Conservation (phyloP, 345 rosid genomes). For the Murraya paniculata region DNA sequence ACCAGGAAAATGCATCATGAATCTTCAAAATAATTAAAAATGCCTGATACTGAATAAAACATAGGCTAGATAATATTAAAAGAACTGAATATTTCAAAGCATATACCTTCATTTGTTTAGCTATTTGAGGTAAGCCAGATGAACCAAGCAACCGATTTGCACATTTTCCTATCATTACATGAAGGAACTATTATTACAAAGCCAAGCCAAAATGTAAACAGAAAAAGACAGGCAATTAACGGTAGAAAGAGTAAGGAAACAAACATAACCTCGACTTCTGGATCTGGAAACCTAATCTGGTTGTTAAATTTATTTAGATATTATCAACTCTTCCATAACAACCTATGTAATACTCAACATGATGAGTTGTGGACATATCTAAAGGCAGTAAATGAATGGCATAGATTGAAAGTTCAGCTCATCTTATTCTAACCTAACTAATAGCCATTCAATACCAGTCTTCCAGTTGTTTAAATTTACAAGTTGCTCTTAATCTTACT, state of each 20-base stretch:
- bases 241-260: neutral
- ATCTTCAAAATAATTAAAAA: neutral
- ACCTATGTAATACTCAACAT: neutral
- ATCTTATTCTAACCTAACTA: neutral
- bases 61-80: neutral
- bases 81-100: neutral
- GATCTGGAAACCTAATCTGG: neutral
- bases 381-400: neutral
- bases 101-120: conserved; percentile 88
- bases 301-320: neutral
- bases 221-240: neutral
- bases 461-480: neutral
- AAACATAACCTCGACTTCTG: neutral
- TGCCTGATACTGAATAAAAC: neutral
- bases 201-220: neutral
- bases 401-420: neutral
- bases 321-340: neutral
- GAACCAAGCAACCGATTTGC: conserved; percentile 88
- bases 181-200: neutral
- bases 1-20: neutral
- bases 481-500: neutral
- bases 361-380: neutral
- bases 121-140: conserved; percentile 80
- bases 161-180: conserved; percentile 67
- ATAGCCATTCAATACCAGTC: neutral